These are phyloP conservation scores for Kurtzmaniella quercitrusa DNA, from an alignment of 1,139 yeast species.

Conservation along the genomic window DNA sequence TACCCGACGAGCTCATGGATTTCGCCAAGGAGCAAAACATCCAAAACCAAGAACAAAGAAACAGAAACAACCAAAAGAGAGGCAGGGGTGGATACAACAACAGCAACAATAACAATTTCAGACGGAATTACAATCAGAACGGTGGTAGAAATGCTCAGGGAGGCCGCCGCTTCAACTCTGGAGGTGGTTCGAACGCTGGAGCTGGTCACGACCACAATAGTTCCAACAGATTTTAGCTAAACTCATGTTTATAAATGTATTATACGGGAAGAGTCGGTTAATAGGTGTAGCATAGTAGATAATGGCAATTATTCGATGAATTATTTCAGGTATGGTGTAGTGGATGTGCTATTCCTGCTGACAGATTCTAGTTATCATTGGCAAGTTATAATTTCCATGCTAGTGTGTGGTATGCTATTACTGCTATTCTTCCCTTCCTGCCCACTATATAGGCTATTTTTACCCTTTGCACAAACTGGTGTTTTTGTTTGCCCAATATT, in stretches of 20 bases:
- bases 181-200: slow-evolving; percentile 5
- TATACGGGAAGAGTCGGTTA: slow-evolving; percentile 4
- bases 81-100: slow-evolving; percentile 21
- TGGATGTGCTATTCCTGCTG: too few relatives aligned
- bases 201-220: slow-evolving; percentile 9
- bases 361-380: too few relatives aligned
- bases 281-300: neutral
- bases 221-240: slow-evolving; percentile 1
- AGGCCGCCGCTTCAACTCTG: slow-evolving; percentile 7
- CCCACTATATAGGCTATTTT: too few relatives aligned
- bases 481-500: too few relatives aligned
- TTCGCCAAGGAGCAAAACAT: slow-evolving; percentile 69
- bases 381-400: too few relatives aligned
- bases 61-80: slow-evolving; percentile 46
- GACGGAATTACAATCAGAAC: slow-evolving; percentile 8
- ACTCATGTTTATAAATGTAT: slow-evolving; percentile 3
- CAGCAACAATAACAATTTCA: slow-evolving; percentile 6
- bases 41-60: slow-evolving; percentile 50
- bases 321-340: too few relatives aligned
- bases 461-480: too few relatives aligned
- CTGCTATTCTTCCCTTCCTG: too few relatives aligned
- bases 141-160: slow-evolving; percentile 7
- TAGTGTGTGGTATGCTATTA: too few relatives aligned
- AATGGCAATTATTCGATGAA: too few relatives aligned
- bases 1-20: slow-evolving; percentile 62